These are phyloP conservation scores for Penicillium manginii DNA, from an alignment of 495 filamentous ascomycete genomes.

Conservation along the genomic window DNA sequence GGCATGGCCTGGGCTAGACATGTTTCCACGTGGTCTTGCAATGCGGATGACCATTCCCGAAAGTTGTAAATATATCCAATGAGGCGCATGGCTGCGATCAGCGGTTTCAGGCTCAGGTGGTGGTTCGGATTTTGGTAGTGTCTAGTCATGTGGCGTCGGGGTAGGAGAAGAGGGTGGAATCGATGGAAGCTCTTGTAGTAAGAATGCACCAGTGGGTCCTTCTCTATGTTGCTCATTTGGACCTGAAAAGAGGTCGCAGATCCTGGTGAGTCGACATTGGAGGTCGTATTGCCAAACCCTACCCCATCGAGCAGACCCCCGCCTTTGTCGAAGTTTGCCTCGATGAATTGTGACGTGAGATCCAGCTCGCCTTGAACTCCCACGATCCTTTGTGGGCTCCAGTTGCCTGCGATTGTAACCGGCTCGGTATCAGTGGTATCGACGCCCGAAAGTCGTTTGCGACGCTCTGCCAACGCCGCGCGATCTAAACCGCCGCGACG, in stretches of 20 bases:
- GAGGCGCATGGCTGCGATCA: conserved; percentile 28
- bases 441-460: conserved; percentile 18
- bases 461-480: conserved; percentile 27
- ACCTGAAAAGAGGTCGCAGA: conserved; percentile 2
- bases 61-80: conserved; percentile 31
- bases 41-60: conserved; percentile 24
- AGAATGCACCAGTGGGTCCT: conserved; percentile 29
- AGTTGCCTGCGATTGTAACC: background rate
- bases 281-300: background rate
- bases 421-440: background rate
- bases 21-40: conserved; percentile 24
- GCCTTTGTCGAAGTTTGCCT: conserved; percentile 1
- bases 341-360: conserved; percentile 6
- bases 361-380: conserved; percentile 6
- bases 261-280: conserved; percentile 2
- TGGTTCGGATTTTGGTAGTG: conserved; percentile 25
- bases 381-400: conserved; percentile 4
- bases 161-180: conserved; percentile 32
- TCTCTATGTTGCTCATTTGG: conserved; percentile 15
- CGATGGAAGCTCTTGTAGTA: conserved; percentile 37
- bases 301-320: conserved; percentile 5
- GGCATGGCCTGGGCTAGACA: conserved; percentile 60
- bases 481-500: conserved; percentile 26
- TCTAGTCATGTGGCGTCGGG: conserved; percentile 18
- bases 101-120: conserved; percentile 20